A percentile compares a stretch with the other conserved stretches of the same genome.
phyloP scores from a whole-genome alignment of 2,329 filamentous ascomycete species.

The Akanthomyces muscarius region DNA sequence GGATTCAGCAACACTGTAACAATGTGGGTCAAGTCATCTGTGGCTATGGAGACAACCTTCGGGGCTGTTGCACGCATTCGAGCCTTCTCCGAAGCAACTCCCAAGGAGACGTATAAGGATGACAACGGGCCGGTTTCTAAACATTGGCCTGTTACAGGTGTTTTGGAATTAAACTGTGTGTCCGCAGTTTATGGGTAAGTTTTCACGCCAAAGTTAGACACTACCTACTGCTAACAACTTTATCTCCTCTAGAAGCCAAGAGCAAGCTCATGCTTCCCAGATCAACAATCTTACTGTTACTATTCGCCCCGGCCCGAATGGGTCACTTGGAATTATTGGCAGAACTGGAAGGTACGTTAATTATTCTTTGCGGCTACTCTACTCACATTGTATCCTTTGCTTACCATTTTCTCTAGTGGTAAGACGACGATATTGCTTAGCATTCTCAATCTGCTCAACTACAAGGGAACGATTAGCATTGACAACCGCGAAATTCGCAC shows the following conservation, averaged over 20 bases:
- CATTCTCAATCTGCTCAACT: slow-evolving; percentile 2
- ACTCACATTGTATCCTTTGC: no score
- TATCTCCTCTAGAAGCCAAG: no score
- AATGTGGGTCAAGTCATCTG: neutral
- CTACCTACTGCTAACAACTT: no score
- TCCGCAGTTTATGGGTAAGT: slow-evolving; percentile 1
- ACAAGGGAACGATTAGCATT: slow-evolving; percentile 7
- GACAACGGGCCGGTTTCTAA: neutral
- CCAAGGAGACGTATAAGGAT: neutral
- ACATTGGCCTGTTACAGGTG: neutral
- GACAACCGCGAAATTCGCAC: slow-evolving; percentile 2
- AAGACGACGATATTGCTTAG: slow-evolving; percentile 8
- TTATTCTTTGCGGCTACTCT: no score
- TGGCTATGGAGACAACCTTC: neutral
- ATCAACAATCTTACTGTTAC: neutral
- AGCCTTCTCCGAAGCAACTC: neutral
- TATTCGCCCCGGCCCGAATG: neutral
- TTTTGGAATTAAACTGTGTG: neutral
- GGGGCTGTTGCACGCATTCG: neutral
- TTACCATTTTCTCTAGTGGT: neutral
- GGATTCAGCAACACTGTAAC: neutral
- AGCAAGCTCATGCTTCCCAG: neutral
- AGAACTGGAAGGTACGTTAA: no score
- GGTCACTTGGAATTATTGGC: no score
- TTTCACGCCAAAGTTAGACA: no score